These are phyloP conservation scores for Myriosclerotinia scirpicola DNA, from an alignment of 2,329 filamentous ascomycete genomes.

Conservation along the genomic window DNA sequence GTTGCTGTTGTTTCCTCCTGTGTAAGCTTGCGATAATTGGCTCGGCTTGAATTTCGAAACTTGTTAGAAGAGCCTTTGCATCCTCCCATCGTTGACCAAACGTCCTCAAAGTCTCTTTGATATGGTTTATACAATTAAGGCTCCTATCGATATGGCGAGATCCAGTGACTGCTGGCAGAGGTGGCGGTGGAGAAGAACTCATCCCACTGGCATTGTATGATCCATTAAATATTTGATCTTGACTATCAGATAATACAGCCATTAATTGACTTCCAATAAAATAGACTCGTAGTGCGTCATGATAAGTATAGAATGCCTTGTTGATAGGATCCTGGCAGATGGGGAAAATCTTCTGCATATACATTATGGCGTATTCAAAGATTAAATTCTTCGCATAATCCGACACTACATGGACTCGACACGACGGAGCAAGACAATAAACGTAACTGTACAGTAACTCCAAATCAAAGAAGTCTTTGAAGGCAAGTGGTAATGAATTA, in stretches of 20 bases:
- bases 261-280: slow-evolving; percentile 68
- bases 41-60: slow-evolving; percentile 48
- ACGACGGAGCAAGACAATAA: slow-evolving; percentile 81
- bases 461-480: slow-evolving; percentile 78
- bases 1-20: slow-evolving; percentile 42
- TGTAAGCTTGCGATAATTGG: slow-evolving; percentile 44
- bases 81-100: slow-evolving; percentile 62
- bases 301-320: slow-evolving; percentile 75
- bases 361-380: slow-evolving; percentile 84
- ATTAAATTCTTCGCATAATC: slow-evolving; percentile 78
- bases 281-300: slow-evolving; percentile 82
- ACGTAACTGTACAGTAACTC: slow-evolving; percentile 90
- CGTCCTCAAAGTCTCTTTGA: slow-evolving; percentile 54
- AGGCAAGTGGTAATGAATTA: slow-evolving; percentile 59
- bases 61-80: slow-evolving; percentile 52
- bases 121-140: slow-evolving; percentile 54
- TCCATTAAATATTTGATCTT: slow-evolving; percentile 55
- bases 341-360: slow-evolving; percentile 71
- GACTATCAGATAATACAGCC: slow-evolving; percentile 58
- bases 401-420: slow-evolving; percentile 68
- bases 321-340: slow-evolving; percentile 60
- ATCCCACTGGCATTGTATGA: slow-evolving; percentile 35
- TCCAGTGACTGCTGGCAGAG: slow-evolving; percentile 45
- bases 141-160: slow-evolving; percentile 57
- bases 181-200: slow-evolving; percentile 53